Percentiles rank a stretch among this genome's conserved stretches.
Evolutionary conservation across 2,329 filamentous ascomycete genomes (phyloP).

Genomic region (Fusarium pininemorale): DNA sequence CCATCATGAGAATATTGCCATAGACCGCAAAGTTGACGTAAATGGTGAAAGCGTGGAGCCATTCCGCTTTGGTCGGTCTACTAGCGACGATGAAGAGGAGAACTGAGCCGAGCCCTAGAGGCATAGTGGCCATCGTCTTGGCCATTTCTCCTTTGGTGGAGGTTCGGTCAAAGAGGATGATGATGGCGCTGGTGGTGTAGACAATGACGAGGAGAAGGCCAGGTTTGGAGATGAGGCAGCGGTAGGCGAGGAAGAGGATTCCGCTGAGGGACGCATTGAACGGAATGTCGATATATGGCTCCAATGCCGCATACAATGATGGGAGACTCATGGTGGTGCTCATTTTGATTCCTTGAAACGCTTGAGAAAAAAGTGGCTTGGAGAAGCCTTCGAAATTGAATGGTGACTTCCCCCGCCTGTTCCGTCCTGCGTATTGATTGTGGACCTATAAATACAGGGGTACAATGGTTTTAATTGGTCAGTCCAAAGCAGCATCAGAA

Average conservation of each 20-base stretch:
- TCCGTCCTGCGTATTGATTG: not conserved
- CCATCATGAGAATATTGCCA: slow-evolving; percentile 1
- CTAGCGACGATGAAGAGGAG: not conserved
- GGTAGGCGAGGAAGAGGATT: not conserved
- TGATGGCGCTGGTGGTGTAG: not conserved
- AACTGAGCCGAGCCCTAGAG: not conserved
- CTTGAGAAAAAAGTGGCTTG: not conserved
- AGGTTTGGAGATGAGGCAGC: not conserved
- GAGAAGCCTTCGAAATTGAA: not conserved
- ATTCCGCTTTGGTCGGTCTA: not conserved
- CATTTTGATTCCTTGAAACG: not conserved
- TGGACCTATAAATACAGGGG: not conserved
- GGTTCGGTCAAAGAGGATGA: not conserved
- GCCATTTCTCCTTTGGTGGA: not conserved
- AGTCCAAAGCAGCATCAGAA: too few relatives aligned
- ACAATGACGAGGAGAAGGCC: not conserved
- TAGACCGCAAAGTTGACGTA: not conserved
- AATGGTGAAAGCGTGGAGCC: not conserved
- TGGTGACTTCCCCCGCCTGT: not conserved
- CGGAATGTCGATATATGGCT: not conserved
- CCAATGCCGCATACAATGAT: not conserved
- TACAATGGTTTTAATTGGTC: not conserved
- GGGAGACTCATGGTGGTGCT: not conserved
- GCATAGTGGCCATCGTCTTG: not conserved
- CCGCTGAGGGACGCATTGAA: not conserved